Evolutionary conservation across 129 eudicot species (phyloP), one percentile per base, ranked within the genome.

Genomic region (Escallonia rubra): DNA sequence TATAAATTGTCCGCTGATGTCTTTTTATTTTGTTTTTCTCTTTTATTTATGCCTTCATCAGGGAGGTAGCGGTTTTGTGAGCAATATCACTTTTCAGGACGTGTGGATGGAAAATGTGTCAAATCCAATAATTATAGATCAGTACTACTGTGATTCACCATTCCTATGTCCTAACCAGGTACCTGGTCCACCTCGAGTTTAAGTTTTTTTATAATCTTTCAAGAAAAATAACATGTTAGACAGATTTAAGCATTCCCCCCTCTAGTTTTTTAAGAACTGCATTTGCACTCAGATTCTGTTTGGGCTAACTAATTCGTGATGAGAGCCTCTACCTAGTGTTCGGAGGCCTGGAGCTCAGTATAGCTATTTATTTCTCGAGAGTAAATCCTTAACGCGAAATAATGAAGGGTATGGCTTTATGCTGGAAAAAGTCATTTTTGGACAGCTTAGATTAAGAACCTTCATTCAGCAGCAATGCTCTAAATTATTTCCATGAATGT

Each of bases 11-110:
- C 34, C 34, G 34, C 34, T 23, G 34, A 23, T 23, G 34, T 23
- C 34, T 23, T 23, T 53, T 16, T 43, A 8, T 41, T 8, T 43
- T 48, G n/a, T 55, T 45, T 12, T 68, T 34, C 59, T n/a, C 3
- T 47, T 46, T 4, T 5, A 62, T 63, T 69, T 3, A 7, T 57
- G 58, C 45, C 4, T 74, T 60, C 57, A 41, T 44, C 71, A 92
- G 95, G 98, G 98, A 43, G 98, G 98, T 58, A 76, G 77, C 52
- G 98, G 98, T 49, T 89, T 77, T 82, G 96, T 82, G 23, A 68
- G 80, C 8, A 86, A 76, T 63, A 86, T 92, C 40, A 67, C 70
- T 34, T 92, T 84, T 43, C 73, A 82, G 78, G 71, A 89, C 60
- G 64, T 93, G 38, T 70, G 81, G 89, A 86, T 93, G 95, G 73